Evolutionary conservation across 1,139 yeast species (phyloP).

Genomic region (Geotrichum bryndzae): DNA sequence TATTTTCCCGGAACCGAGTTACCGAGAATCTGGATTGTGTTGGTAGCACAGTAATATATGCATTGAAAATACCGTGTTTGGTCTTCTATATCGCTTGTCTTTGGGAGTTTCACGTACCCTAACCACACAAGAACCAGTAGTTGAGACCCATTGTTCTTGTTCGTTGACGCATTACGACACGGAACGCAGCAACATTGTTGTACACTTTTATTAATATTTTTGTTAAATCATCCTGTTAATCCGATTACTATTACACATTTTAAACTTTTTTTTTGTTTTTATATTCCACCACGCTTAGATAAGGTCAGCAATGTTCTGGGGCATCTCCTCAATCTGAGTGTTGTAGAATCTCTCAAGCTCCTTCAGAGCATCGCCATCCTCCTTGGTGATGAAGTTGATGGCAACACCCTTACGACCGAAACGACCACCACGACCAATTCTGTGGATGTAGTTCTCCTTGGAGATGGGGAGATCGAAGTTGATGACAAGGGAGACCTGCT

Average conservation of each 20-base stretch:
- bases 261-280: constrained; percentile 3
- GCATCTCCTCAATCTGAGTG: constrained; percentile 81
- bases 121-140: not conserved
- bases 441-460: constrained; percentile 97
- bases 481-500: constrained; percentile 96
- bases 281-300: constrained; percentile 22
- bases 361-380: constrained; percentile 53
- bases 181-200: not conserved
- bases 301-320: constrained; percentile 57
- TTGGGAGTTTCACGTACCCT: not conserved
- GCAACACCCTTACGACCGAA: constrained; percentile 97
- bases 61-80: too few species aligned
- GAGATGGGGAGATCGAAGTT: constrained; percentile 96
- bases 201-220: not conserved
- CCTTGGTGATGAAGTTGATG: constrained; percentile 72
- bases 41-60: too few species aligned
- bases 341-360: constrained; percentile 75
- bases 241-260: constrained; percentile 2
- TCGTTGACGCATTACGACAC: not conserved
- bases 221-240: not conserved
- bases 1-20: not conserved
- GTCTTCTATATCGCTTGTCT: not conserved
- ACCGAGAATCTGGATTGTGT: not conserved
- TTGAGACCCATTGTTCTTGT: not conserved
- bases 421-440: constrained; percentile 95